Percentiles rank a stretch among this genome's conserved stretches.
These are phyloP conservation scores for Salvia hispanica DNA, from an alignment of 257 asterid species.

Conservation along the genomic window DNA sequence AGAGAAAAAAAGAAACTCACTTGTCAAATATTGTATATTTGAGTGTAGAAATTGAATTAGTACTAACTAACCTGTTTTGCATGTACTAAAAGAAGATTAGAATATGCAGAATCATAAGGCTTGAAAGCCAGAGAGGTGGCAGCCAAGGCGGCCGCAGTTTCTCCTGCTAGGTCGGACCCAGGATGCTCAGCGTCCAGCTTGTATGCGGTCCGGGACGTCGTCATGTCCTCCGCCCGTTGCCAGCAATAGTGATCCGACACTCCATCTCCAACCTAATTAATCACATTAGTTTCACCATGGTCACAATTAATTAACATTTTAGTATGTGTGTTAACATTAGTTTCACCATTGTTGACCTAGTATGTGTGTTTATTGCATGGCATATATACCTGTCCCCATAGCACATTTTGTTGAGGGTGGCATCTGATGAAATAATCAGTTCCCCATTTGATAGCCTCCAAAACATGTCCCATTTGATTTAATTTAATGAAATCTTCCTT, in stretches of 20 bases:
- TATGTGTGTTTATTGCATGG: neutral
- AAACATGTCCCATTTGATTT: constrained; percentile 66
- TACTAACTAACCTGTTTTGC: constrained; percentile 60
- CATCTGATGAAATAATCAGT: constrained; percentile 87
- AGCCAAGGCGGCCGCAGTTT: constrained; percentile 87
- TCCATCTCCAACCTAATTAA: constrained; percentile 80
- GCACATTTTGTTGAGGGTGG: constrained; percentile 65
- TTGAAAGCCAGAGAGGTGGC: constrained; percentile 83
- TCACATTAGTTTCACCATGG: too few relatives aligned
- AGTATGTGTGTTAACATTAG: too few relatives aligned
- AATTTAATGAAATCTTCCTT: constrained; percentile 43
- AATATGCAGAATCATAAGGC: constrained; percentile 75
- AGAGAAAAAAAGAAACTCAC: neutral
- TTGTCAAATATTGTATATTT: neutral
- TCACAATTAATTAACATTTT: too few relatives aligned
- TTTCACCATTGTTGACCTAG: too few relatives aligned
- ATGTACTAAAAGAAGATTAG: constrained; percentile 66
- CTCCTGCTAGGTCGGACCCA: constrained; percentile 93
- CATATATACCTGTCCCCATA: constrained; percentile 74
- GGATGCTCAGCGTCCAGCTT: constrained; percentile 81
- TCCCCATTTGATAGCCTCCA: constrained; percentile 92
- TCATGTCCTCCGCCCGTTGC: constrained; percentile 96
- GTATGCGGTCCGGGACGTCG: constrained; percentile 79
- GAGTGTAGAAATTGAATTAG: neutral
- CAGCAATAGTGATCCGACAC: constrained; percentile 85